Conservation (phyloP, 2,329 filamentous ascomycete genomes). For the Cadophora luteo-olivacea region DNA sequence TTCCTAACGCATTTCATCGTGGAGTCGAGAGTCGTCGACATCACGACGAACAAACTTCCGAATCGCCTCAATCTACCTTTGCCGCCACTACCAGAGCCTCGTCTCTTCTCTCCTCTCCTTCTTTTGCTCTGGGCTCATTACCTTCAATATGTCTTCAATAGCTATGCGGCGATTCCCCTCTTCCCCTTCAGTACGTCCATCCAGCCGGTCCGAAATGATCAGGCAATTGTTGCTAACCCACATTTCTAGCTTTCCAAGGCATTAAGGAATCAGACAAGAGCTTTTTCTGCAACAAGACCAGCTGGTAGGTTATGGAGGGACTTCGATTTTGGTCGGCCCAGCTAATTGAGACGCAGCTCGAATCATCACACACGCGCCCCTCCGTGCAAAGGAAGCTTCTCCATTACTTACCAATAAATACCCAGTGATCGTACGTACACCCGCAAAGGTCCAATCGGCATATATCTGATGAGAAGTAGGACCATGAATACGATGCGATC, state of each 20-base stretch:
- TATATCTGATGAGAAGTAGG: constrained; percentile 55
- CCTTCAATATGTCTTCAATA: constrained; percentile 66
- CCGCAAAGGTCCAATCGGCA: constrained; percentile 4
- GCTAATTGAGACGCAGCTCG: constrained; percentile 61
- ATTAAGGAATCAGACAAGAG: constrained; percentile 68
- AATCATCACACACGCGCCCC: constrained; percentile 83
- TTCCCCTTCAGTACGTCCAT: constrained; percentile 60
- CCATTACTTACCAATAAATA: constrained; percentile 89
- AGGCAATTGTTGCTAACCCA: constrained; percentile 33
- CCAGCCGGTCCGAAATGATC: constrained; percentile 24
- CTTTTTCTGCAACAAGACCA: constrained; percentile 87
- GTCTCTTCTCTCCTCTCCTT: constrained; percentile 29
- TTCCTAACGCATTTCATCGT: constrained; percentile 11
- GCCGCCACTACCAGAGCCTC: not conserved
- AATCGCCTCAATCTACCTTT: constrained; percentile 30
- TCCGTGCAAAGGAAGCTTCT: constrained; percentile 92
- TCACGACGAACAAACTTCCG: constrained; percentile 22
- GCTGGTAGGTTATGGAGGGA: constrained; percentile 62
- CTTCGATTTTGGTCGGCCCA: not conserved
- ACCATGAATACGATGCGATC: constrained; percentile 98
- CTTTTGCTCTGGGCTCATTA: constrained; percentile 23
- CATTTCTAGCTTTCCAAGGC: constrained; percentile 43
- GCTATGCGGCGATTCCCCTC: constrained; percentile 66
- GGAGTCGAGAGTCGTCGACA: constrained; percentile 24
- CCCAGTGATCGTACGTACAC: constrained; percentile 76